phyloP scores from a whole-genome alignment of 441 rosid genomes.

The Pelargonium myrrhifolium region DNA sequence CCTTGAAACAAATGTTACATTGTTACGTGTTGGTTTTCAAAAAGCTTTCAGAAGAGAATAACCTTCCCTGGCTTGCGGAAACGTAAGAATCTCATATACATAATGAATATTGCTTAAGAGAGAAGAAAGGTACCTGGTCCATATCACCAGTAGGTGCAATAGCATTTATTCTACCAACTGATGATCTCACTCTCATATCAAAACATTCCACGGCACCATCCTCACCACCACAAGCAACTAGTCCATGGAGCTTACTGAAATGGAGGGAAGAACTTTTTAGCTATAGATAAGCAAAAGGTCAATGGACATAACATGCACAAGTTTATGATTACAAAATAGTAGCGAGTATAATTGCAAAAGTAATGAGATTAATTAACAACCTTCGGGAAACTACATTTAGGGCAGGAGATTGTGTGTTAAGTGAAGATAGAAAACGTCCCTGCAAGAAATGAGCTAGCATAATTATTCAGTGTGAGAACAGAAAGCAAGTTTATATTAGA shows the following conservation, averaged over 20 bases:
- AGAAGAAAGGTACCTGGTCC: conserved; percentile 39
- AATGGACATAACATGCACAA: conserved; percentile 2
- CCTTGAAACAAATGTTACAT: background rate
- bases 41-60: background rate
- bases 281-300: conserved; percentile 15
- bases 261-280: conserved; percentile 17
- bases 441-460: conserved; percentile 27
- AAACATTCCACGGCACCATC: conserved; percentile 94
- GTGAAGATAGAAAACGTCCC: conserved; percentile 76
- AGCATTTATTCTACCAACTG: conserved; percentile 74
- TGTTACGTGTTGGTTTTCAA: background rate
- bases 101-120: background rate
- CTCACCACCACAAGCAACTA: conserved; percentile 96
- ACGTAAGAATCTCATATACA: background rate
- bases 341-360: background rate
- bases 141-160: conserved; percentile 64
- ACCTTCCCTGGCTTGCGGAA: background rate
- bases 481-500: background rate
- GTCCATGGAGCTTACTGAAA: conserved; percentile 73
- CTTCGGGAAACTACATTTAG: conserved; percentile 87
- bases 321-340: background rate
- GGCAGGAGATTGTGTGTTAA: conserved; percentile 71
- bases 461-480: conserved; percentile 1
- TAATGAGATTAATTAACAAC: conserved; percentile 30
- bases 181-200: conserved; percentile 69